Evolutionary conservation across 2,329 filamentous ascomycete species (phyloP).

Genomic region (Nigrospora sphaerica): DNA sequence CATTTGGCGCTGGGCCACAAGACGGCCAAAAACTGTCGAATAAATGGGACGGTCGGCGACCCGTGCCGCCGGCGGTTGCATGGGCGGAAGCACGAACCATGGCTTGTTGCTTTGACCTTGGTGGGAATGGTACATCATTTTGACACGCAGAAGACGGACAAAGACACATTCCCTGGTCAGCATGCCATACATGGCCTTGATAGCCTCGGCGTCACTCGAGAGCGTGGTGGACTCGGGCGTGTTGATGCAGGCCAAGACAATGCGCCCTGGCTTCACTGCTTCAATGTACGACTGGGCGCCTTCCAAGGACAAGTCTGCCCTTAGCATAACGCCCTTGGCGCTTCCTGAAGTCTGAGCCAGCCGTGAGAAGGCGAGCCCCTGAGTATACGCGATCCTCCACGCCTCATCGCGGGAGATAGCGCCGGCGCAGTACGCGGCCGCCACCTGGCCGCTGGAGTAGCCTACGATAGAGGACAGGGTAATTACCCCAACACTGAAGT

Average conservation of each 20-base stretch:
- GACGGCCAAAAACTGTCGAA: background rate
- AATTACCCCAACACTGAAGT: constrained; percentile 25
- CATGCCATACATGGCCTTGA: constrained; percentile 21
- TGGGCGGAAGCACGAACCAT: background rate
- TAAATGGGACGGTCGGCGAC: background rate
- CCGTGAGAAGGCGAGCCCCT: constrained; percentile 25
- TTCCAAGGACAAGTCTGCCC: constrained; percentile 23
- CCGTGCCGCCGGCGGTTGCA: background rate
- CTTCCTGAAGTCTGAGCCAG: constrained; percentile 17
- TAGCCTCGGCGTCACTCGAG: constrained; percentile 24
- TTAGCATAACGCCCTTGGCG: constrained; percentile 37
- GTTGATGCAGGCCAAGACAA: constrained; percentile 36
- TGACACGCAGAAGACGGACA: constrained; percentile 27
- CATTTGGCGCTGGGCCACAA: background rate
- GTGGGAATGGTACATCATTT: constrained; percentile 35
- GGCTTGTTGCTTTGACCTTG: constrained; percentile 27
- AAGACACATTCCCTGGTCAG: constrained; percentile 24
- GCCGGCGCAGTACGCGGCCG: constrained; percentile 33
- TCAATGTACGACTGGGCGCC: constrained; percentile 21
- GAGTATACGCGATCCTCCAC: constrained; percentile 33
- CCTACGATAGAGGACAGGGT: constrained; percentile 28
- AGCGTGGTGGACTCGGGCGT: constrained; percentile 35
- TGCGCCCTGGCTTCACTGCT: constrained; percentile 6
- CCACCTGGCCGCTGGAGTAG: constrained; percentile 40
- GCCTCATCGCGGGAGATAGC: constrained; percentile 28